Percentiles rank a stretch among this genome's conserved stretches.
Conservation (phyloP, 768 basidiomycete species). For the Leccinum boreale region DNA sequence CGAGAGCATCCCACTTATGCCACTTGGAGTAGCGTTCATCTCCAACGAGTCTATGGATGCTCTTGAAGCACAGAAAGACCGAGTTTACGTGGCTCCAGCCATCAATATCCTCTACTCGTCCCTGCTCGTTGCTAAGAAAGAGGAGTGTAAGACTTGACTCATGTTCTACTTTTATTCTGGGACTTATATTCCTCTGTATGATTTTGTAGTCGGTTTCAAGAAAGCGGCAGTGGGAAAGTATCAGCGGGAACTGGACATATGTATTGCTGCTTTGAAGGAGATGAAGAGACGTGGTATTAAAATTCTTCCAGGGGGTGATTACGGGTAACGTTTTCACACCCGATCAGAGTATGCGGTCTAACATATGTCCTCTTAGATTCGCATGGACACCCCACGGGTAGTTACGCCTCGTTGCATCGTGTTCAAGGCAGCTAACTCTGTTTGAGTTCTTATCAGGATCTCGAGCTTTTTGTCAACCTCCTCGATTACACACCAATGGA, state of each 20-base stretch:
- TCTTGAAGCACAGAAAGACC: slow-evolving; percentile 33
- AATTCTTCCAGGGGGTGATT: slow-evolving; percentile 37
- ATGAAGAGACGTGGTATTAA: slow-evolving; percentile 36
- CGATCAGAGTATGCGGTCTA: neutral
- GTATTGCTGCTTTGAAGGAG: slow-evolving; percentile 33
- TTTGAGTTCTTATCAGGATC: slow-evolving; percentile 33
- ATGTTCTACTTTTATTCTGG: neutral
- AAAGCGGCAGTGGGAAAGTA: slow-evolving; percentile 19
- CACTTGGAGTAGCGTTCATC: slow-evolving; percentile 32
- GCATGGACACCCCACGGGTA: slow-evolving; percentile 34
- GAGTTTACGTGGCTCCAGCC: slow-evolving; percentile 33
- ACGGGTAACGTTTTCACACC: slow-evolving; percentile 24
- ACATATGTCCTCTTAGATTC: slow-evolving; percentile 13
- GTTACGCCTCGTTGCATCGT: neutral
- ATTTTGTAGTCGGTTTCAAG: slow-evolving; percentile 19
- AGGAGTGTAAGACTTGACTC: slow-evolving; percentile 16
- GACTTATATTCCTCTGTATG: neutral
- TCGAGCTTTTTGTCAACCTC: slow-evolving; percentile 35
- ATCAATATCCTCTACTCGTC: slow-evolving; percentile 30
- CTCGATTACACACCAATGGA: slow-evolving; percentile 37
- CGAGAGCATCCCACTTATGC: slow-evolving; percentile 5
- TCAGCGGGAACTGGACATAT: slow-evolving; percentile 32
- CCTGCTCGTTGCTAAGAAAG: slow-evolving; percentile 23
- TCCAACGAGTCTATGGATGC: slow-evolving; percentile 36
- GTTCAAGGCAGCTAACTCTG: neutral